Evolutionary conservation across 1,284 basidiomycete species (phyloP).

Genomic region (Apiotrichum siamense): DNA sequence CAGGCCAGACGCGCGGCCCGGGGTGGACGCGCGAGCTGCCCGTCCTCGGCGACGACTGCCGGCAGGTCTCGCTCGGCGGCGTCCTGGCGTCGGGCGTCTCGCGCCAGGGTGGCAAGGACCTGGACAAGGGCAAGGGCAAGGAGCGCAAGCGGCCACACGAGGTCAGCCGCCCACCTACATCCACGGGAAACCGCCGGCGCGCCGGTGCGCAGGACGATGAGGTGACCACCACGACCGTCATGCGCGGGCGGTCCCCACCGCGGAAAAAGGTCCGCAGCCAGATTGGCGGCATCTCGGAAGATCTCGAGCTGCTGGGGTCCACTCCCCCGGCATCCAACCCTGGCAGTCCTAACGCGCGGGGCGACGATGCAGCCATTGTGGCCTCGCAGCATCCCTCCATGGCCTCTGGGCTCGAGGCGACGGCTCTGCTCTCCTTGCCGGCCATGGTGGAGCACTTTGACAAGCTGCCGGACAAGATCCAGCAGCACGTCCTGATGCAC

Average conservation of each 20-base stretch:
- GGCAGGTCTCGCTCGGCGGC: background rate
- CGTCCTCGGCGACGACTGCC: conserved; percentile 14
- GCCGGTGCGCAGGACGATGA: background rate
- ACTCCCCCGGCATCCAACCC: too few species aligned
- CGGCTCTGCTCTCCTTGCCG: conserved; percentile 42
- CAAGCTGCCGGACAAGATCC: conserved; percentile 41
- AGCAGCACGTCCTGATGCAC: conserved; percentile 47
- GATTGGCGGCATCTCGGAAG: background rate
- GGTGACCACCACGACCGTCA: background rate
- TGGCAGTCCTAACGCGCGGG: too few species aligned
- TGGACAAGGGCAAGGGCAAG: conserved; percentile 25
- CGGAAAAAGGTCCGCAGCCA: conserved; percentile 40
- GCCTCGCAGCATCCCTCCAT: conserved; percentile 15
- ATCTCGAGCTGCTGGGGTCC: too few species aligned
- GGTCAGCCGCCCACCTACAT: conserved; percentile 6
- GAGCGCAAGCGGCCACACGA: conserved; percentile 36
- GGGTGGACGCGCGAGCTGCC: conserved; percentile 26
- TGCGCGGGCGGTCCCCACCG: conserved; percentile 25
- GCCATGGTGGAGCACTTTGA: conserved; percentile 41
- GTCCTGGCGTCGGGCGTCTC: conserved; percentile 6
- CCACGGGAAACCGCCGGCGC: background rate
- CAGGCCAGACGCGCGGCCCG: conserved; percentile 10
- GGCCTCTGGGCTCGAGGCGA: conserved; percentile 39
- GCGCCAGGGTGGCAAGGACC: conserved; percentile 15
- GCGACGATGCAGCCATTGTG: background rate